Conservation (phyloP, 1,284 basidiomycete species). For the Fomitopsis betulina region DNA sequence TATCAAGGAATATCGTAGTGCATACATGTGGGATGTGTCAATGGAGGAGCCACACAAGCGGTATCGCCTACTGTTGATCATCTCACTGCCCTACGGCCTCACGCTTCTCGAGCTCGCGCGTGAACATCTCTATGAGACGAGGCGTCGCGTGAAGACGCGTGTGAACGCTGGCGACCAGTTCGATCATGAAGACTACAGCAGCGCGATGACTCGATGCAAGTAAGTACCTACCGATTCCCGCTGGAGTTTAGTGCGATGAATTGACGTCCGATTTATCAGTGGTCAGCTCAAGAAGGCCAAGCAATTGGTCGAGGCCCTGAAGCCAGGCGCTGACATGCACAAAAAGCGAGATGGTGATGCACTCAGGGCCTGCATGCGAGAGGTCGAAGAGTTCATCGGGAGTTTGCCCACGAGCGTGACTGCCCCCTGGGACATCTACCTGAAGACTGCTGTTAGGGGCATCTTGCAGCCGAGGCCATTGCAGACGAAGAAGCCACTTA, state of each 20-base stretch:
- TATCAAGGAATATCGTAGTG: background rate
- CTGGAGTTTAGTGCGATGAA: background rate
- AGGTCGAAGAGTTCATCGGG: constrained; percentile 1
- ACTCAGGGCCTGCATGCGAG: background rate
- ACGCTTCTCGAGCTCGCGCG: constrained; percentile 37
- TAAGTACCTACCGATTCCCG: background rate
- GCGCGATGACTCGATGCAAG: background rate
- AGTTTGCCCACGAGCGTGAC: constrained; percentile 12
- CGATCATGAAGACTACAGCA: background rate
- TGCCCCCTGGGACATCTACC: constrained; percentile 18
- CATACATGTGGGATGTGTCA: constrained; percentile 13
- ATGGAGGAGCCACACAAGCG: constrained; percentile 23
- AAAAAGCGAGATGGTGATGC: background rate
- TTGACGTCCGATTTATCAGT: background rate
- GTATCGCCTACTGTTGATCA: constrained; percentile 43
- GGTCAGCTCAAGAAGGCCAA: background rate
- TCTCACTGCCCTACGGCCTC: constrained; percentile 45
- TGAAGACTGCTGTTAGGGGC: constrained; percentile 21
- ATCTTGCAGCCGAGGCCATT: constrained; percentile 17
- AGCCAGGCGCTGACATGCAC: constrained; percentile 1
- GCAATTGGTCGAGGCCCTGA: background rate
- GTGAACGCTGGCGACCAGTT: background rate
- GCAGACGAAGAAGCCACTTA: constrained; percentile 19
- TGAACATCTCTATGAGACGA: constrained; percentile 23
- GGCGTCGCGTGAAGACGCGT: constrained; percentile 15